phyloP scores from a whole-genome alignment of 495 filamentous ascomycete genomes.

The Penicillium cataractarum region DNA sequence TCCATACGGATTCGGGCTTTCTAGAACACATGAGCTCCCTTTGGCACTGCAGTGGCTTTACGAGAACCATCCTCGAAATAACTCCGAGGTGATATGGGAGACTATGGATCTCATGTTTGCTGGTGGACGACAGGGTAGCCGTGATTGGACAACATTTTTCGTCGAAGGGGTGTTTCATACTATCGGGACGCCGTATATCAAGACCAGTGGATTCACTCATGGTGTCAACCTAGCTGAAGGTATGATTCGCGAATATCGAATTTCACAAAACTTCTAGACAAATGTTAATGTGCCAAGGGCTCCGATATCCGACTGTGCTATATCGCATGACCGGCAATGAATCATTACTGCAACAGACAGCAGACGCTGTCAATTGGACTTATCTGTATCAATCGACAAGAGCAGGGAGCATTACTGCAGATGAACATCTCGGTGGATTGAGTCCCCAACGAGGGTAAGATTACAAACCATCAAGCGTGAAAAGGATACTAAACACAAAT shows the following conservation, averaged over 20 bases:
- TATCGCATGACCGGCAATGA: conserved; percentile 45
- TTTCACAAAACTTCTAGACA: neutral
- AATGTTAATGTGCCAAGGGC: conserved; percentile 4
- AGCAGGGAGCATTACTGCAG: neutral
- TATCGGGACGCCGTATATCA: conserved; percentile 37
- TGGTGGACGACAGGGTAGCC: neutral
- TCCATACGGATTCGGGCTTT: conserved; percentile 47
- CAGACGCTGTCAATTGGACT: neutral
- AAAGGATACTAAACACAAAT: conserved; percentile 32
- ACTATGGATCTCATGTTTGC: conserved; percentile 49
- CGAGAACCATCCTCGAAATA: conserved; percentile 45
- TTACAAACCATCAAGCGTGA: neutral
- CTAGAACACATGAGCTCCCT: conserved; percentile 56
- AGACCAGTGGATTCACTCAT: conserved; percentile 46
- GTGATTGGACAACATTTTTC: conserved; percentile 22
- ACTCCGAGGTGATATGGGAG: conserved; percentile 40
- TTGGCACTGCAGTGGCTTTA: conserved; percentile 58
- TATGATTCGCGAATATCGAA: conserved; percentile 6
- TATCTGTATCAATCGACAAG: neutral
- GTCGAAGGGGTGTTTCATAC: conserved; percentile 50
- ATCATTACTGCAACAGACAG: conserved; percentile 23
- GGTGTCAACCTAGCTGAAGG: conserved; percentile 56
- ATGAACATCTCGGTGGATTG: conserved; percentile 1
- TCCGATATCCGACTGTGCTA: conserved; percentile 49
- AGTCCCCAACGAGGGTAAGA: neutral